phyloP scores from a whole-genome alignment of 352 stramenopile species.

The Bremia lactucae region DNA sequence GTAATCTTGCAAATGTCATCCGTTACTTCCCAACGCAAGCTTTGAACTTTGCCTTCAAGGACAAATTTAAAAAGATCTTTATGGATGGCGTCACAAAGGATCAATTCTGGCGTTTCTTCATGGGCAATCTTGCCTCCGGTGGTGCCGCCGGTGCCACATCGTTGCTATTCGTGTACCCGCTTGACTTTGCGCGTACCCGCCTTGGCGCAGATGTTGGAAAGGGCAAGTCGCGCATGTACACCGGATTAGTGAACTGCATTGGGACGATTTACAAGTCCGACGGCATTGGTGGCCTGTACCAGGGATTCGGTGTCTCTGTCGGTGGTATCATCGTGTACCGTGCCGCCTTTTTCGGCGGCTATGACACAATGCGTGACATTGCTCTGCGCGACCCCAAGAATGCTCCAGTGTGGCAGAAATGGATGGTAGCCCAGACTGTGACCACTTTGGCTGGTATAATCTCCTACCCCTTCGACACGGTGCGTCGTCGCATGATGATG shows the following conservation, averaged over 20 bases:
- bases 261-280: constrained; percentile 90
- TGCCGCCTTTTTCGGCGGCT: constrained; percentile 96
- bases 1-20: constrained; percentile 88
- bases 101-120: constrained; percentile 97
- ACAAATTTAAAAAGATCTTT: constrained; percentile 90
- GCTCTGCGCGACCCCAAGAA: constrained; percentile 78
- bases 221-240: constrained; percentile 96
- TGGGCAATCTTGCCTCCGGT: constrained; percentile 96
- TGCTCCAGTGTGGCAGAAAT: constrained; percentile 84
- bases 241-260: constrained; percentile 94
- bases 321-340: constrained; percentile 98
- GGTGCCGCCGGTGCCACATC: constrained; percentile 95
- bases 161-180: constrained; percentile 93
- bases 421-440: constrained; percentile 86
- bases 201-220: constrained; percentile 96
- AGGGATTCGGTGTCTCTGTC: constrained; percentile 97
- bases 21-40: constrained; percentile 90
- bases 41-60: constrained; percentile 90
- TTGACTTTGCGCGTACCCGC: constrained; percentile 98
- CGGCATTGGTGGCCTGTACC: constrained; percentile 92
- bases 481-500: constrained; percentile 96
- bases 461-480: constrained; percentile 95
- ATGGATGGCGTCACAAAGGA: constrained; percentile 88
- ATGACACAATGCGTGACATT: constrained; percentile 93
- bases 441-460: constrained; percentile 87